Evolutionary conservation across 345 rosid species (phyloP), one percentile per base, ranked within the genome.

Genomic region (Eucalyptus albens): DNA sequence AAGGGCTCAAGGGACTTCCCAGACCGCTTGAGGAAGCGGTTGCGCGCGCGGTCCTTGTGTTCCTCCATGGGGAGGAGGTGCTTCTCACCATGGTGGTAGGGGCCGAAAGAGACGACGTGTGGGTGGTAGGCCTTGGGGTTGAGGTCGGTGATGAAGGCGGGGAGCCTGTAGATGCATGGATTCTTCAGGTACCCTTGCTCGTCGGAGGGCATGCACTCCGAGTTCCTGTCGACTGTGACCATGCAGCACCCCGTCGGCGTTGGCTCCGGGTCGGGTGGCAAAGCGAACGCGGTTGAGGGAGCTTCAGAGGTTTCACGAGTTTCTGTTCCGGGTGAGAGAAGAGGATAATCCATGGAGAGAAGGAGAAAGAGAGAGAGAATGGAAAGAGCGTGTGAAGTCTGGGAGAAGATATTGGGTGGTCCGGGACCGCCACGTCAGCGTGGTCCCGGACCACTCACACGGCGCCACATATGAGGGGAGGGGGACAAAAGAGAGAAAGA

Each of bases 71-170:
- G 59, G 11, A 9, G 15, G 12, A 86, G 87, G 88, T 50, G 88
- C 3, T 85, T 37, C 62, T 45, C 2, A 55, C 56, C 87, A 6
- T 90, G 89, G 69, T 90, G 91, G 91, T 86, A 88, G 44, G 94
- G 96, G 31, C 94, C 96, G 15, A 94, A 91, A 12, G 94, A 94
- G 31, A 94, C 94, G 2, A 83, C 88, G 87, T 89, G 93, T 17
- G 96, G 95, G 26, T 31, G 90, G 88, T 93, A 92, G 56, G 93
- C 94, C 72, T 85, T 86, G 88, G 59, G 90, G 89, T 93, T 94
- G 24, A 91, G 89, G 50, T 91, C 91, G 2, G 87, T 89, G 88
- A 93, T 90, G 56, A 89, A 44, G 14, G 88, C 53, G 14, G 95
- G 93, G 22, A 94, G 16, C 87, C 90, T 93, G 91, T 93, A 93